Conservation (phyloP, 768 basidiomycete species). For the Xanthoconium stramineum region DNA sequence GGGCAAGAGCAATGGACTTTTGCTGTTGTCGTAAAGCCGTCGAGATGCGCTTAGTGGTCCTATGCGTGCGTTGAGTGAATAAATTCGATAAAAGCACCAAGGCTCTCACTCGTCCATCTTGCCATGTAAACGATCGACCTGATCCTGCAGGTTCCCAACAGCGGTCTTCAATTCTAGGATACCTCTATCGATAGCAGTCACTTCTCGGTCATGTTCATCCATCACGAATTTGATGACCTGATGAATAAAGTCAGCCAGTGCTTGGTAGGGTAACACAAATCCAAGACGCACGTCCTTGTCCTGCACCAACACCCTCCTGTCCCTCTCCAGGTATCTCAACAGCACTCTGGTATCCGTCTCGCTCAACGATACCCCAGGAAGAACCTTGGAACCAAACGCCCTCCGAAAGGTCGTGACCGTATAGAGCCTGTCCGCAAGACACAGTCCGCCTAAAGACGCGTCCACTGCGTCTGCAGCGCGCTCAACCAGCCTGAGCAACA, state of each 20-base stretch:
- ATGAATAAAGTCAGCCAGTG: background rate
- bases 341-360: slow-evolving; percentile 67
- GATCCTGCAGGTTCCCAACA: slow-evolving; percentile 60
- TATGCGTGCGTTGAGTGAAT: slow-evolving; percentile 26
- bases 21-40: slow-evolving; percentile 64
- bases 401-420: slow-evolving; percentile 56
- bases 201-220: slow-evolving; percentile 36
- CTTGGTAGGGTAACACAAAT: background rate
- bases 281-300: slow-evolving; percentile 60
- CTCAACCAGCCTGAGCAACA: slow-evolving; percentile 63
- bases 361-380: slow-evolving; percentile 47
- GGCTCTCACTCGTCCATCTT: slow-evolving; percentile 68
- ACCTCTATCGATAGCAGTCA: slow-evolving; percentile 80
- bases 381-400: slow-evolving; percentile 46
- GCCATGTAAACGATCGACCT: slow-evolving; percentile 63
- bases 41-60: slow-evolving; percentile 65
- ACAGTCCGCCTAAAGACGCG: slow-evolving; percentile 39
- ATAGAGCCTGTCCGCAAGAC: slow-evolving; percentile 60
- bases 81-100: background rate
- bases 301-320: slow-evolving; percentile 58
- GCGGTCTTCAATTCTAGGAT: slow-evolving; percentile 78
- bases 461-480: slow-evolving; percentile 58
- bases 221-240: slow-evolving; percentile 81
- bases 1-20: slow-evolving; percentile 69
- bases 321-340: slow-evolving; percentile 76